Evolutionary conservation across 2,329 filamentous ascomycete species (phyloP), one percentile per base, ranked within the genome.

Genomic region (Clarireedia hainanense): DNA sequence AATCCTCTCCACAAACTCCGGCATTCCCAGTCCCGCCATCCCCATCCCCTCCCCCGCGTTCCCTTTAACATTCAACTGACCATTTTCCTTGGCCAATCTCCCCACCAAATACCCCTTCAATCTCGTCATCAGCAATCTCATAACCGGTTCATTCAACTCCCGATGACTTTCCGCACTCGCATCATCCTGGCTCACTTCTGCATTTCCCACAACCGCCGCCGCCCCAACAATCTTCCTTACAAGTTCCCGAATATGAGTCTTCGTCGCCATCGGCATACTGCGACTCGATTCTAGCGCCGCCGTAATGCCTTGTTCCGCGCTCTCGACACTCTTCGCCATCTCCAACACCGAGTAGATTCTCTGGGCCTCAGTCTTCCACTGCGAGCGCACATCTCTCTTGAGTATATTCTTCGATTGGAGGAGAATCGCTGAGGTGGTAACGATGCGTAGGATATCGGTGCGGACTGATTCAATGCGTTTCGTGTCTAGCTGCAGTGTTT

Each of bases 341-440:
- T 86, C 84, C 10, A 91, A 78, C 0, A 89, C 80, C 1, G 80
- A 73, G 74, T 86, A 81, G 61, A 91, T 81, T n/a, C 88, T 82
- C 2, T 76, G 74, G 0, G 87, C 86, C 70, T 91, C 86, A 24
- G 76, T 80, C 70, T 85, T 89, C 89, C 89, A 94, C 20, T 86
- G 83, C 12, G 80, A 80, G 46, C 89, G 83, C 3, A 90, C 86
- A 65, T 92, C 88, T 15, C 89, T 83, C 71, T 91, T 91, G 34
- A 94, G 78, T 6, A 92, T 75, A 63, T 91, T 92, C 74, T 94
- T 94, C 70, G 85, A 86, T 51, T 90, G 89, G 14, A 92, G 73
- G 27, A 91, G 74, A 48, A 92, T 85, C 0, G 88, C 85, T 1
- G 86, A 87, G 3, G 86, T 80, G 1, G 86, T 87, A 23, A 88